Evolutionary conservation across 73 alveolate genomes (phyloP).

Genomic region (Symbiodinium natans): DNA sequence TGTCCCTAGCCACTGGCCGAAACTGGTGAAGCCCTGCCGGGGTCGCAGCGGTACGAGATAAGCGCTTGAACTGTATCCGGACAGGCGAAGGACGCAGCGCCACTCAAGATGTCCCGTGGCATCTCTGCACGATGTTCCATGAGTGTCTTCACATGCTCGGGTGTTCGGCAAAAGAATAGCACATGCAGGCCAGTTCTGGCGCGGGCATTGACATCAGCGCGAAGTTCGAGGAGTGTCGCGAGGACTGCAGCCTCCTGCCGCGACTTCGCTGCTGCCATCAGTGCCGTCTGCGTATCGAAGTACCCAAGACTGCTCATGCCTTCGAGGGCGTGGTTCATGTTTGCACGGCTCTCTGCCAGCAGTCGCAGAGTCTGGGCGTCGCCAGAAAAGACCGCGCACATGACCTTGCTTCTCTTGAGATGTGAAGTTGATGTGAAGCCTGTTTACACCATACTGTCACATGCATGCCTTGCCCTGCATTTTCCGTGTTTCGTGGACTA

Average conservation of each 20-base stretch:
- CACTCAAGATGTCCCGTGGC: background rate
- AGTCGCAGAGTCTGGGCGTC: constrained; percentile 9
- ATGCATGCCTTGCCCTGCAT: too few relatives aligned
- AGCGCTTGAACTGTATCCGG: constrained; percentile 22
- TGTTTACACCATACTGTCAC: too few relatives aligned
- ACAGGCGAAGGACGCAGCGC: background rate
- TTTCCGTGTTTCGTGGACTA: too few relatives aligned
- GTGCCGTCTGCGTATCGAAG: constrained; percentile 46
- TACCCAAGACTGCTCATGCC: constrained; percentile 34
- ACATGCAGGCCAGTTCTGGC: constrained; percentile 19
- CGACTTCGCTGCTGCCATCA: constrained; percentile 79
- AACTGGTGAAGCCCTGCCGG: too few relatives aligned
- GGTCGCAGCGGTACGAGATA: constrained; percentile 1
- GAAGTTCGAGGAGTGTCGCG: constrained; percentile 21
- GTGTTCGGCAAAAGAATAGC: constrained; percentile 1
- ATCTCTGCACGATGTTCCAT: constrained; percentile 31
- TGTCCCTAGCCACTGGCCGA: too few relatives aligned
- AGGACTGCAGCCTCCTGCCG: constrained; percentile 48
- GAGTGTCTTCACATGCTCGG: constrained; percentile 44
- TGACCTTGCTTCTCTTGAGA: background rate
- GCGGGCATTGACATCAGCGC: constrained; percentile 38
- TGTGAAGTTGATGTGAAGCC: too few relatives aligned
- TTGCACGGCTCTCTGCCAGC: constrained; percentile 1
- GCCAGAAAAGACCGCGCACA: constrained; percentile 48
- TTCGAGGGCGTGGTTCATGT: background rate